A percentile compares a stretch with the other conserved stretches of the same genome.
These are phyloP conservation scores for Aureobasidium sp. DNA, from an alignment of 2,329 filamentous ascomycete species.

Conservation along the genomic window DNA sequence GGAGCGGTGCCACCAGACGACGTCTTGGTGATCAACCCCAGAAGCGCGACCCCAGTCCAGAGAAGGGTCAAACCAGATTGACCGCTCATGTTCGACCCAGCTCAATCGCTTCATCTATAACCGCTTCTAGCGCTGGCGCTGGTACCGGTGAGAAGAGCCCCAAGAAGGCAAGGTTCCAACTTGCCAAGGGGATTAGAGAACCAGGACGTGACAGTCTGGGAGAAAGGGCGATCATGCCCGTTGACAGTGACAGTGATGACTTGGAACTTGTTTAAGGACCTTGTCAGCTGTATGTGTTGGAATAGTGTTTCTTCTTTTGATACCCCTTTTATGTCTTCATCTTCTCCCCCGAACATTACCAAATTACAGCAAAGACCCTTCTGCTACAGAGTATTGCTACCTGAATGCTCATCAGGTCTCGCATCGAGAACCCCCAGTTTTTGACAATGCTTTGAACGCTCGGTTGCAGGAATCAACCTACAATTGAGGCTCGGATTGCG, in stretches of 20 bases:
- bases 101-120: slow-evolving; percentile 2
- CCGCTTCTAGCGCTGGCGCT: slow-evolving; percentile 17
- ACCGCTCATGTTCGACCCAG: slow-evolving; percentile 14
- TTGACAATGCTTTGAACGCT: too few relatives aligned
- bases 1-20: slow-evolving; percentile 40
- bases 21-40: slow-evolving; percentile 27
- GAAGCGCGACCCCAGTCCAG: slow-evolving; percentile 24
- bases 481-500: neutral
- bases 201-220: slow-evolving; percentile 43
- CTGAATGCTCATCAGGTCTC: too few relatives aligned
- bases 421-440: too few relatives aligned
- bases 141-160: slow-evolving; percentile 30
- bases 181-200: slow-evolving; percentile 44
- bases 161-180: slow-evolving; percentile 42
- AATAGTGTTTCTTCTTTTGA: too few relatives aligned
- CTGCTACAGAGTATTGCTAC: too few relatives aligned
- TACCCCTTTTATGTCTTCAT: too few relatives aligned
- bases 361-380: too few relatives aligned
- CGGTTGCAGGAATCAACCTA: too few relatives aligned
- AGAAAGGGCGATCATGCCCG: slow-evolving; percentile 34
- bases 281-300: too few relatives aligned
- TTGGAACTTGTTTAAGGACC: slow-evolving; percentile 34
- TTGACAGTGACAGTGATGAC: slow-evolving; percentile 39
- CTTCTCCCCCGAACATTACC: too few relatives aligned
- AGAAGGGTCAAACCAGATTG: slow-evolving; percentile 27